phyloP scores from a whole-genome alignment of 305 asterid genomes.

The Solanum chacoense region DNA sequence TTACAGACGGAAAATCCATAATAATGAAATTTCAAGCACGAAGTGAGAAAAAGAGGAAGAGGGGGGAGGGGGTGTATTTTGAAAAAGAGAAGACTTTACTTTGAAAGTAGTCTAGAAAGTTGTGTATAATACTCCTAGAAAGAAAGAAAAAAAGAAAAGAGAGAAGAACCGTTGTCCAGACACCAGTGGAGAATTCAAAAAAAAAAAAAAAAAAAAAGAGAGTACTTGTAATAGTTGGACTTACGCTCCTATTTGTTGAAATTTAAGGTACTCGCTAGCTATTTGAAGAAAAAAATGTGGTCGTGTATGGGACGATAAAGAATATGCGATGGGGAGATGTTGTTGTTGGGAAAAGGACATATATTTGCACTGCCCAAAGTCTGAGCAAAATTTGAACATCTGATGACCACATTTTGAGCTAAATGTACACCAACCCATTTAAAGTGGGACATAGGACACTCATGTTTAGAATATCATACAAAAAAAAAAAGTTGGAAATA shows the following conservation, averaged over 20 bases:
- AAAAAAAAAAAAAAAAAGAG: background rate
- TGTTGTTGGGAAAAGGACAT: constrained; percentile 15
- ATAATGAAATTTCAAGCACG: constrained; percentile 24
- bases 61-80: background rate
- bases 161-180: constrained; percentile 37
- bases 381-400: constrained; percentile 23
- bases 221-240: background rate
- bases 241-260: background rate
- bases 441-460: background rate
- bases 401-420: background rate
- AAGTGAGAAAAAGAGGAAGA: background rate
- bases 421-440: background rate
- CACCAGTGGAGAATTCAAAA: constrained; percentile 17
- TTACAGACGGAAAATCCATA: constrained; percentile 34
- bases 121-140: constrained; percentile 26
- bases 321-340: background rate
- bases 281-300: background rate
- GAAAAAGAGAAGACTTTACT: constrained; percentile 21
- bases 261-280: background rate
- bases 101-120: constrained; percentile 26
- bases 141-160: background rate
- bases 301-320: background rate
- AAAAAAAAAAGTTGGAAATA: background rate
- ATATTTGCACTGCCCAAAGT: constrained; percentile 50
- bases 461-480: background rate